Conservation (phyloP, 495 filamentous ascomycete genomes). For the Daldinia concentrica region DNA sequence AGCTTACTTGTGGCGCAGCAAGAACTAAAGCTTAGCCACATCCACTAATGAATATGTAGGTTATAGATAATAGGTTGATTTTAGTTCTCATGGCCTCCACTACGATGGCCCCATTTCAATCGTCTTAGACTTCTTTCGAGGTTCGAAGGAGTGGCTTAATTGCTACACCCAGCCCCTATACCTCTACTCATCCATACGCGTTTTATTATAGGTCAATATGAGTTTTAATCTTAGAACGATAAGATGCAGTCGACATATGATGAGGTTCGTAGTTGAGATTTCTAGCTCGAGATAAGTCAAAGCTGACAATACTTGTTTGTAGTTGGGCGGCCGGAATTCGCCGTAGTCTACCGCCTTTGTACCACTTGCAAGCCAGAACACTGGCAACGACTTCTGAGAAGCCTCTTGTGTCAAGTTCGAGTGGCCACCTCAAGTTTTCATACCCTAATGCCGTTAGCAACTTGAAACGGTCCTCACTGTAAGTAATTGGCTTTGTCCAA, state of each 20-base stretch:
- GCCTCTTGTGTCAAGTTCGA: slow-evolving; percentile 31
- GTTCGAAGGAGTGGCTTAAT: too few relatives aligned
- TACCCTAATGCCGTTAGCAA: slow-evolving; percentile 6
- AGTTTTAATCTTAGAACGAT: slow-evolving; percentile 12
- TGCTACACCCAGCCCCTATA: too few relatives aligned
- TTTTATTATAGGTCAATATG: slow-evolving; percentile 9
- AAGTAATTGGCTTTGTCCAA: slow-evolving; percentile 19
- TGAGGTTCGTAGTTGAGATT: slow-evolving; percentile 16
- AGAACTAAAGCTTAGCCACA: not conserved
- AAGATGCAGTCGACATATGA: slow-evolving; percentile 16
- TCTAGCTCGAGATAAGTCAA: not conserved
- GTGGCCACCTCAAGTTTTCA: slow-evolving; percentile 18
- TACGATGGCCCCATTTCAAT: not conserved
- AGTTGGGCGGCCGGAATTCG: slow-evolving; percentile 15
- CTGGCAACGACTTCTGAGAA: slow-evolving; percentile 22
- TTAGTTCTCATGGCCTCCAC: not conserved
- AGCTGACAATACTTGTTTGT: not conserved
- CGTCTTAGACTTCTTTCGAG: not conserved
- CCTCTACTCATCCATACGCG: not conserved
- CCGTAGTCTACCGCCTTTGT: not conserved
- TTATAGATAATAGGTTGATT: not conserved
- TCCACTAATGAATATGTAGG: not conserved
- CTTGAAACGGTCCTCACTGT: slow-evolving; percentile 34
- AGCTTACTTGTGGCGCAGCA: slow-evolving; percentile 1
- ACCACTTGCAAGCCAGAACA: slow-evolving; percentile 11